Evolutionary conservation across 108 stramenopile species (phyloP).

Genomic region (Nitzschia sp.): DNA sequence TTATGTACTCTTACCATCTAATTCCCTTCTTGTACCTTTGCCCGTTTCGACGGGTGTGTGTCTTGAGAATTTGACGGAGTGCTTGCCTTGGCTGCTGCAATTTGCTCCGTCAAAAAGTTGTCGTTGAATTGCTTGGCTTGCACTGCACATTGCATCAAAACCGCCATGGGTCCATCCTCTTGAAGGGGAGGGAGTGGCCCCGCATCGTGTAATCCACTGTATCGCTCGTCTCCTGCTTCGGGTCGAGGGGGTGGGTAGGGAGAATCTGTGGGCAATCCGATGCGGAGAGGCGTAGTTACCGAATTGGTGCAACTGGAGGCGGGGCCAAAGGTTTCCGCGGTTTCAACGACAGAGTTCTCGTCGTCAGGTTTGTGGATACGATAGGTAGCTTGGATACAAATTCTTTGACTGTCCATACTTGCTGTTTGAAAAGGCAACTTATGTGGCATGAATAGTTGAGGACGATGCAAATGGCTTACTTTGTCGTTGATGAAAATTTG

Average conservation of each 20-base stretch:
- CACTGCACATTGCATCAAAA: constrained; percentile 57
- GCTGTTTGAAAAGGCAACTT: neutral
- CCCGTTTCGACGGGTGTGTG: neutral
- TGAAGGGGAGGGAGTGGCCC: constrained; percentile 60
- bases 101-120: constrained; percentile 60
- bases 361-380: neutral
- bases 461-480: too few species aligned
- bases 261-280: constrained; percentile 7
- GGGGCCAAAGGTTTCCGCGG: neutral
- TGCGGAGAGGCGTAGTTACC: neutral
- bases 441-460: too few species aligned
- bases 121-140: constrained; percentile 69
- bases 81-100: constrained; percentile 50
- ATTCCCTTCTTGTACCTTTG: neutral
- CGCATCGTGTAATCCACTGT: constrained; percentile 82
- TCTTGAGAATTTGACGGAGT: neutral
- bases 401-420: neutral
- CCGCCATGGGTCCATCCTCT: constrained; percentile 63
- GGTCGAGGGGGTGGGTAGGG: neutral
- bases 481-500: too few species aligned
- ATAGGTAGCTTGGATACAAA: neutral
- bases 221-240: constrained; percentile 16
- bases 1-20: too few species aligned
- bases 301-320: neutral
- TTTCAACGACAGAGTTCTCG: neutral